Base-by-base conservation (phyloP, 176 grass and related monocot genomes). In the Oryza australiensis region DNA sequence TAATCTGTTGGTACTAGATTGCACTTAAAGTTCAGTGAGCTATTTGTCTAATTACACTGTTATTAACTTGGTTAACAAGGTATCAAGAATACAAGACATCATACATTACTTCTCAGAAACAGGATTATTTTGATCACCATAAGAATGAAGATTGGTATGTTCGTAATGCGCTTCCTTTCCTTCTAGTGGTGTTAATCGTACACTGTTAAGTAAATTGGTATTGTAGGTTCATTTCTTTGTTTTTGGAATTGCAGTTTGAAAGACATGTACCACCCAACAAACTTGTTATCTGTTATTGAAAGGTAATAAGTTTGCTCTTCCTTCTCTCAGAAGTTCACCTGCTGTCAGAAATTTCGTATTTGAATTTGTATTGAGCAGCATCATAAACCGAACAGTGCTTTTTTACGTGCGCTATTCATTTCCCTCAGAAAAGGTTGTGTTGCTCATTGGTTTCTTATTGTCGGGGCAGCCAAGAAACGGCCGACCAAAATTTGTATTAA, bases 201-300 rank as follows among this genome's bases (percentile, higher is more conserved):
- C 30, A 18, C 12, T 75, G 24, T 37, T n/a, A 38, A 62, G 13
- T 12, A 48, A 32, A 26, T 24, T 81, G 30, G 46, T 45, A 65
- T 76, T 22, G 2, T 71, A 85, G 68, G 16, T 66, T 67, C 12
- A 32, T 82, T 64, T 14, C 48, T 78, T 78, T 79, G 43, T 77
- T 67, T 79, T 57, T 78, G 20, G 33, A 59, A 55, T 86, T 91
- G 84, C 91, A 97, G 94, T 91, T 88, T 97, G 64, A 97, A 94
- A 87, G 89, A 97, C 57, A 97, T 87, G 85, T 97, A 97, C 84
- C 94, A 94, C 59, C 94, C 94, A n/a, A 94, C 89, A 76, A 94
- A 90, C 65, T 89, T 97, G 34, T 67, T 92, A 76, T 69, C 85
- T 62, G 94, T 94, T 66, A 97, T 97, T 76, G 77, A 92, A 85